Percentiles rank a stretch among this genome's conserved stretches.
These are phyloP conservation scores for Nemania sp. DNA, from an alignment of 2,329 filamentous ascomycete genomes.

Conservation along the genomic window DNA sequence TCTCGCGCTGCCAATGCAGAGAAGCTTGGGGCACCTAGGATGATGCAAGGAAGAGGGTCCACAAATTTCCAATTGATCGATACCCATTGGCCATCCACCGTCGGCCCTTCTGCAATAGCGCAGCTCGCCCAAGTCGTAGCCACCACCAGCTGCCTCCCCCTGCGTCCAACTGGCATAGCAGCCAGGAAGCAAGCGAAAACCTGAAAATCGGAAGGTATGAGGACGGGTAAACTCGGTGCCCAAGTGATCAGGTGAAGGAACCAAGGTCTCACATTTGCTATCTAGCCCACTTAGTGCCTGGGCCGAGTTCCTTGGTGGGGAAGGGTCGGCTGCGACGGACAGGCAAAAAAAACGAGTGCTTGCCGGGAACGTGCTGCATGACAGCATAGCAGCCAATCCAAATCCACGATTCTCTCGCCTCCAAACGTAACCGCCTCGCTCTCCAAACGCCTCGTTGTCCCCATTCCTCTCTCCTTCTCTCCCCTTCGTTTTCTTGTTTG, in stretches of 20 bases:
- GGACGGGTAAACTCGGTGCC: conserved; percentile 29
- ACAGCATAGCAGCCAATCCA: conserved; percentile 18
- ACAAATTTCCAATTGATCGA: conserved; percentile 14
- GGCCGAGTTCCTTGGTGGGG: no score
- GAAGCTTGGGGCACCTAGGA: conserved; percentile 10
- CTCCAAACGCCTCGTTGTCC: conserved; percentile 6
- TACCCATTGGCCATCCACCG: conserved; percentile 5
- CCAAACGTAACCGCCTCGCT: conserved; percentile 26
- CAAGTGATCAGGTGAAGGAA: no score
- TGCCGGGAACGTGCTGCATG: conserved; percentile 21
- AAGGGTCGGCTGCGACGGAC: conserved; percentile 12
- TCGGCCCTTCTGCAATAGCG: no score
- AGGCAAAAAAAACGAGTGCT: conserved; percentile 19
- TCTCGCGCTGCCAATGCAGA: not conserved
- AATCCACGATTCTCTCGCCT: conserved; percentile 6
- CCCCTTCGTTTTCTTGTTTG: not conserved
- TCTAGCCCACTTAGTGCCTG: no score
- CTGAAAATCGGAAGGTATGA: conserved; percentile 1
- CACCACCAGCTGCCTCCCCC: not conserved
- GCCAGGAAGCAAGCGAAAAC: not conserved
- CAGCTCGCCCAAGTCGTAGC: not conserved
- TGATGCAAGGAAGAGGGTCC: conserved; percentile 7
- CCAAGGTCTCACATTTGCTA: no score
- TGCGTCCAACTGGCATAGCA: not conserved
- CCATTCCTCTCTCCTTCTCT: not conserved